phyloP scores from a whole-genome alignment of 371 early-diverging fungal species.

The Syncephalastrum racemosum region DNA sequence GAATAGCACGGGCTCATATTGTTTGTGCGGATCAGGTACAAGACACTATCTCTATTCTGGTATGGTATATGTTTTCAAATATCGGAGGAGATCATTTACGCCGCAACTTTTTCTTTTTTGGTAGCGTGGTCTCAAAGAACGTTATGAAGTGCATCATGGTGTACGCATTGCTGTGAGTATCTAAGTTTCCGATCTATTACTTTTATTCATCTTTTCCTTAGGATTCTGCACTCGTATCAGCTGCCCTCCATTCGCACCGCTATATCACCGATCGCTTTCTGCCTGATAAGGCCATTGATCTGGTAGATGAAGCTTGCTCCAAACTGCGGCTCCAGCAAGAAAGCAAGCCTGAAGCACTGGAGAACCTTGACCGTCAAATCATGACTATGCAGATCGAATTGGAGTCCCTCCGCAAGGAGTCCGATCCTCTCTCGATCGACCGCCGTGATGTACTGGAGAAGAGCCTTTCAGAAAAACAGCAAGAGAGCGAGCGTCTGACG shows the following conservation, averaged over 20 bases:
- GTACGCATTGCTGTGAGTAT: constrained; percentile 65
- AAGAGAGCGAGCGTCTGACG: constrained; percentile 61
- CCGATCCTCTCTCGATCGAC: constrained; percentile 69
- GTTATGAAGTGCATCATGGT: constrained; percentile 88
- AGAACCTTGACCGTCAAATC: constrained; percentile 72
- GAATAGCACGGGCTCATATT: neutral
- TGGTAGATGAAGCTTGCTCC: constrained; percentile 89
- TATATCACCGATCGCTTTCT: constrained; percentile 72
- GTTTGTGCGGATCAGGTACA: constrained; percentile 46
- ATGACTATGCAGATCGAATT: constrained; percentile 77
- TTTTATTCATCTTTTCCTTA: constrained; percentile 4
- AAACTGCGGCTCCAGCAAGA: constrained; percentile 81
- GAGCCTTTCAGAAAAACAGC: constrained; percentile 64
- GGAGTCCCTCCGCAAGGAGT: constrained; percentile 75
- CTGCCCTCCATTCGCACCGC: constrained; percentile 77
- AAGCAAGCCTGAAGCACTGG: constrained; percentile 79
- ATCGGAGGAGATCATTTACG: neutral
- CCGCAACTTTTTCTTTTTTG: neutral
- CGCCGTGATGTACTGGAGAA: constrained; percentile 66
- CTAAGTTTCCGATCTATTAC: neutral
- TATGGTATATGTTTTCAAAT: neutral
- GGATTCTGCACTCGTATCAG: constrained; percentile 80
- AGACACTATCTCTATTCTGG: constrained; percentile 83
- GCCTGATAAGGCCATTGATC: constrained; percentile 78
- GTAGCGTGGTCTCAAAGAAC: constrained; percentile 74